A percentile compares a stretch with the other conserved stretches of the same genome.
Evolutionary conservation across 176 grass and related monocot species (phyloP).

Genomic region (Lolium perenne): DNA sequence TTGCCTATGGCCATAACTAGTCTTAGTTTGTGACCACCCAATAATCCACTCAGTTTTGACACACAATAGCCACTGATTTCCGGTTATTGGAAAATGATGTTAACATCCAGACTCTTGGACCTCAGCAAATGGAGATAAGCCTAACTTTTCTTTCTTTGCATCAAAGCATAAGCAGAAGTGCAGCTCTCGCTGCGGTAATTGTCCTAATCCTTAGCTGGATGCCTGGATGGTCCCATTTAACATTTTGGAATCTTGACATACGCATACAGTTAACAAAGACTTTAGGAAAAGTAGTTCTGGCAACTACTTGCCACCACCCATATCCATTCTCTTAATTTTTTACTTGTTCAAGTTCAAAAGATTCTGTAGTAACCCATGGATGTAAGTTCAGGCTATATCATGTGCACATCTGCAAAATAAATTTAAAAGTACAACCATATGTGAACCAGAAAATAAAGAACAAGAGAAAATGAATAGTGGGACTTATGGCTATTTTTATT

Average conservation of each 20-base stretch:
- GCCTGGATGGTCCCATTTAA: slow-evolving; percentile 49
- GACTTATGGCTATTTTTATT: not conserved
- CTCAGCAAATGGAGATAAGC: slow-evolving; percentile 50
- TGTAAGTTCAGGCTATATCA: not conserved
- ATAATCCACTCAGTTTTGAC: slow-evolving; percentile 51
- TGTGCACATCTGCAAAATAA: not conserved
- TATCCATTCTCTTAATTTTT: not conserved
- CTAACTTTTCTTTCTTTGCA: slow-evolving; percentile 47
- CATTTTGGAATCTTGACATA: slow-evolving; percentile 45
- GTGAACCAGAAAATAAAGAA: not conserved
- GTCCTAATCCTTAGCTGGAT: slow-evolving; percentile 45
- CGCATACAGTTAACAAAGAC: slow-evolving; percentile 3
- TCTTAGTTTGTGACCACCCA: slow-evolving; percentile 34
- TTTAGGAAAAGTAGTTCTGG: slow-evolving; percentile 6
- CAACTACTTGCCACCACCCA: not conserved
- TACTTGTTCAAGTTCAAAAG: not conserved
- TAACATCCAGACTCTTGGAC: slow-evolving; percentile 56
- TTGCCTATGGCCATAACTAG: slow-evolving; percentile 22
- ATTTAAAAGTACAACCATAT: not conserved
- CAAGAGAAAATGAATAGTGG: not conserved
- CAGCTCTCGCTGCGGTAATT: slow-evolving; percentile 46
- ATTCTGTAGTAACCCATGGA: not conserved
- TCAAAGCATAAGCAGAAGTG: slow-evolving; percentile 36
- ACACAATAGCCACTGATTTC: slow-evolving; percentile 36
- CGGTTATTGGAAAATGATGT: slow-evolving; percentile 37